Evolutionary conservation across 257 asterid species (phyloP).

Genomic region (Nicotiana paniculata): DNA sequence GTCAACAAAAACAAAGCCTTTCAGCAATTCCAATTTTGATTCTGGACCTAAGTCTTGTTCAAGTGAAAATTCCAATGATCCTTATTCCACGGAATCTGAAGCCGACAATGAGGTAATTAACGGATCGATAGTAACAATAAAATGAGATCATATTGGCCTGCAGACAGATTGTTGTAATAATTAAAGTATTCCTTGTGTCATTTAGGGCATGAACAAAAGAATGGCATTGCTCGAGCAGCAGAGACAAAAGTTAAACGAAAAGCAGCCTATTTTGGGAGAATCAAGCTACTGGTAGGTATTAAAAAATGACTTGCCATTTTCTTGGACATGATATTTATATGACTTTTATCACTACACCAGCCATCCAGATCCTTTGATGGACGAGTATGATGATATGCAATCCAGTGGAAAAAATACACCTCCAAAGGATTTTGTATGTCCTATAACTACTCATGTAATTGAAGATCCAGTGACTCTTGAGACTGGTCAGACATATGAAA

Average conservation of each 20-base stretch:
- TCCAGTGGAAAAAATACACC: constrained; percentile 38
- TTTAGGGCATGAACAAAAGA: constrained; percentile 46
- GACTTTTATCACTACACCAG: constrained; percentile 24
- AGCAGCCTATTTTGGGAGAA: constrained; percentile 22
- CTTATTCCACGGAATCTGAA: constrained; percentile 37
- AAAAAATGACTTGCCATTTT: background rate
- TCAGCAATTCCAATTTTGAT: constrained; percentile 16
- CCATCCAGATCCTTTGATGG: constrained; percentile 45
- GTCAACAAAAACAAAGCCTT: constrained; percentile 14
- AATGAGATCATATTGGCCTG: background rate
- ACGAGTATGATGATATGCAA: constrained; percentile 21
- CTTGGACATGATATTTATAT: background rate
- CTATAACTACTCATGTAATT: constrained; percentile 65
- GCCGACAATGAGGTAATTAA: constrained; percentile 41
- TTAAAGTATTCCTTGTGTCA: constrained; percentile 19
- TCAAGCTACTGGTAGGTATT: constrained; percentile 33
- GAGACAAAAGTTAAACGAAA: constrained; percentile 21
- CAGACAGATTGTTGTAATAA: constrained; percentile 23
- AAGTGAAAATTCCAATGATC: constrained; percentile 25
- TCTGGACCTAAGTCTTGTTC: constrained; percentile 18
- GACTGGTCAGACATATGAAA: constrained; percentile 77
- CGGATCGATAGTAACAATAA: constrained; percentile 23
- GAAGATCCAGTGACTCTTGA: constrained; percentile 83
- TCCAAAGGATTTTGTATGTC: constrained; percentile 83
- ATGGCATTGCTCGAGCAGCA: constrained; percentile 31